Base-by-base conservation (phyloP, 1,284 basidiomycete genomes). In the Phaffia rhodozyma region DNA sequence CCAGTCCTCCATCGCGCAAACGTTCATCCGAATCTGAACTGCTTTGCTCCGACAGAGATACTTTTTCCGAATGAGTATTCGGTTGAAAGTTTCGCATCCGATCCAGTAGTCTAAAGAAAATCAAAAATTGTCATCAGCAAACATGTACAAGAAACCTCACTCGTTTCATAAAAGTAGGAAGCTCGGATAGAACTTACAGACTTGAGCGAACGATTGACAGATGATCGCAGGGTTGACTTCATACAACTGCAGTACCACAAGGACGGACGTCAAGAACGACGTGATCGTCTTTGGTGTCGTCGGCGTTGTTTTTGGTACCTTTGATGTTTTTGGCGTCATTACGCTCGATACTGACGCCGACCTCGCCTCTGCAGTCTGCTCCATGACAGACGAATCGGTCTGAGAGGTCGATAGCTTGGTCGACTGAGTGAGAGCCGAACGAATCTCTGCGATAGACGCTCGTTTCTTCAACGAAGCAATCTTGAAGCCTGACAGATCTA, bases 121-220 rank as follows among this genome's bases (percentile, higher is more conserved):
- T 3, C 7, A 11, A 11, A 52, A 32, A 30, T 43, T 16, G 16
- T 16, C 38, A 16, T 43, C 38, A 43, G 13, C 13, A 11, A 43
- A 43, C 38, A 43, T 43, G 38, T 11, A 5, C 13, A 2, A 7
- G 13, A 16, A 16, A 2, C 32, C 32, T 9, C 32, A 5, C 32
- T 34, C 32, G 25, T 25, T 43, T 34, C 21, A 52, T 53, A 43
- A 34, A n/a, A 32, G 50, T n/a, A 87, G 87, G 30, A 86, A 83
- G 56, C 85, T 85, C 91, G 91, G 94, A 72, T 91, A 94, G 78
- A 93, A 85, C 38, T 43, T 11, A 43, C 38, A 43, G 23, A 96
- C 84, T 76, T 98, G 94, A 0, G 91, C 94, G 82, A 93, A 93
- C 54, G 91, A 81, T 73, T 98, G 94, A 20, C 88, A 85, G 66